Percentiles rank a stretch among this genome's conserved stretches.
Evolutionary conservation across 2,329 filamentous ascomycete genomes (phyloP).

Genomic region (Tothia fuscella): DNA sequence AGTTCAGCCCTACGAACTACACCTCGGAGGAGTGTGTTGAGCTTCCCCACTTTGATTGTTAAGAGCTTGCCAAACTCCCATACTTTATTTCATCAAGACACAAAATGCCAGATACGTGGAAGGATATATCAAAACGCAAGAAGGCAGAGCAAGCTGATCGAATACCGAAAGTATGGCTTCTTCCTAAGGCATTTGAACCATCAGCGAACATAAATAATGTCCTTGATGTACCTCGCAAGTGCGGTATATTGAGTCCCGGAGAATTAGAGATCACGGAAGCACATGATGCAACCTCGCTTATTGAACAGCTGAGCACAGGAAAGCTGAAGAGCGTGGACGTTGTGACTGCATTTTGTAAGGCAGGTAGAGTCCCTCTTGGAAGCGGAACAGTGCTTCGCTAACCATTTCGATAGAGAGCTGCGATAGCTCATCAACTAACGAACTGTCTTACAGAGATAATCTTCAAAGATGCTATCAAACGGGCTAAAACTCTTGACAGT

Average conservation of each 20-base stretch:
- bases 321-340: conserved; percentile 27
- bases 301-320: conserved; percentile 23
- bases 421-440: conserved; percentile 36
- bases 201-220: conserved; percentile 23
- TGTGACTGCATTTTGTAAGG: conserved; percentile 32
- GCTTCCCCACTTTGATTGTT: too few species aligned
- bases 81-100: not conserved
- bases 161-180: conserved; percentile 34
- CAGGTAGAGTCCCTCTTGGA: conserved; percentile 8
- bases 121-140: conserved; percentile 30
- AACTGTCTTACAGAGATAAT: conserved; percentile 31
- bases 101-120: conserved; percentile 27
- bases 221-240: conserved; percentile 38
- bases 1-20: too few species aligned
- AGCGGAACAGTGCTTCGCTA: not conserved
- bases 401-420: conserved; percentile 24
- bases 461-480: conserved; percentile 23
- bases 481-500: conserved; percentile 21
- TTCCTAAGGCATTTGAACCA: conserved; percentile 21
- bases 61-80: too few species aligned
- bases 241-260: conserved; percentile 37
- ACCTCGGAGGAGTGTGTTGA: too few species aligned
- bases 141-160: conserved; percentile 28
- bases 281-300: conserved; percentile 34
- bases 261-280: conserved; percentile 46